These are phyloP conservation scores for Hypsizygus marmoreus DNA, from an alignment of 768 basidiomycete species.

Conservation along the genomic window DNA sequence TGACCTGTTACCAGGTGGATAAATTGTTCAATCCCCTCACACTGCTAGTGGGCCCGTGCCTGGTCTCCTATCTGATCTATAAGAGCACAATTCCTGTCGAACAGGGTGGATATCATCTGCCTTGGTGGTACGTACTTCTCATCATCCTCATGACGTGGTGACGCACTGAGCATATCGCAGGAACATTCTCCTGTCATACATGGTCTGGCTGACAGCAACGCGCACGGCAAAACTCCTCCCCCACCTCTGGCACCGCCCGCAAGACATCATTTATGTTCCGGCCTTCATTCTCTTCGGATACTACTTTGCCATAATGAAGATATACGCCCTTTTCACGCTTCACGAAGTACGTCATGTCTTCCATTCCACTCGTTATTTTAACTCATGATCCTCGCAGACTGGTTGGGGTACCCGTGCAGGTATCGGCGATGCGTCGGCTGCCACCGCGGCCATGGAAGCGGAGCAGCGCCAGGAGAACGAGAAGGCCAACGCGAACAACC, in stretches of 20 bases:
- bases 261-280: slow-evolving; percentile 81
- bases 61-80: slow-evolving; percentile 76
- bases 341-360: slow-evolving; percentile 65
- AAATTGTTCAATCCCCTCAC: slow-evolving; percentile 88
- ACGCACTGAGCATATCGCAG: slow-evolving; percentile 33
- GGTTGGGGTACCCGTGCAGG: slow-evolving; percentile 97
- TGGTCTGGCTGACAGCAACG: slow-evolving; percentile 71
- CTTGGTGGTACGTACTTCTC: slow-evolving; percentile 65
- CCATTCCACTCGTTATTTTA: background rate
- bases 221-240: slow-evolving; percentile 83
- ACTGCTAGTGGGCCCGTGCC: slow-evolving; percentile 77
- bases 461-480: slow-evolving; percentile 39
- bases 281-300: slow-evolving; percentile 89
- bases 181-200: slow-evolving; percentile 69
- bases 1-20: slow-evolving; percentile 57
- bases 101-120: slow-evolving; percentile 77
- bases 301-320: slow-evolving; percentile 93
- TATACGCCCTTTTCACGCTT: slow-evolving; percentile 87
- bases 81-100: slow-evolving; percentile 72
- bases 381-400: slow-evolving; percentile 47
- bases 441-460: slow-evolving; percentile 73
- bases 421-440: slow-evolving; percentile 80
- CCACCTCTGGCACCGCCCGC: slow-evolving; percentile 76
- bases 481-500: slow-evolving; percentile 27
- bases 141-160: background rate